phyloP scores from a whole-genome alignment of 441 rosid species.

The Melastoma candidum region DNA sequence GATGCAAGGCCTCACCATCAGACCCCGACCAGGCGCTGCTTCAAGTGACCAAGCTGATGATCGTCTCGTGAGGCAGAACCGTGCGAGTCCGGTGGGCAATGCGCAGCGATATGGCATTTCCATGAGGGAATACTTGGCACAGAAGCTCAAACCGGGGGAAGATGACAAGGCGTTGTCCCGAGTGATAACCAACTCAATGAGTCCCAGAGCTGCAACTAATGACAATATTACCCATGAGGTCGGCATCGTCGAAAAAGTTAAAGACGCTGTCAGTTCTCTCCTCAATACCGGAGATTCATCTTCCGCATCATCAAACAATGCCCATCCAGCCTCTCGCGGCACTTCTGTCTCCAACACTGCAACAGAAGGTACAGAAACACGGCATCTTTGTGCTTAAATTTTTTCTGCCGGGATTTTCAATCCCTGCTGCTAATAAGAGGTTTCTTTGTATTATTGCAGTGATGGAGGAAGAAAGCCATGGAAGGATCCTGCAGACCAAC shows the following conservation, averaged over 20 bases:
- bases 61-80: not conserved
- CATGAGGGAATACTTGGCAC: slow-evolving; percentile 60
- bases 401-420: not conserved
- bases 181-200: slow-evolving; percentile 56
- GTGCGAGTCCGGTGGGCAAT: slow-evolving; percentile 15
- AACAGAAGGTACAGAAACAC: slow-evolving; percentile 30
- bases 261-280: slow-evolving; percentile 44
- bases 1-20: slow-evolving; percentile 33
- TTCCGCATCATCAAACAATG: not conserved
- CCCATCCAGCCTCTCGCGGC: slow-evolving; percentile 20
- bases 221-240: slow-evolving; percentile 21
- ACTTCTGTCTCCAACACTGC: slow-evolving; percentile 34
- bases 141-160: slow-evolving; percentile 73
- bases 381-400: not conserved
- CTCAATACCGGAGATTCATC: slow-evolving; percentile 25
- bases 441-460: slow-evolving; percentile 22
- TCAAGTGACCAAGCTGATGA: slow-evolving; percentile 9
- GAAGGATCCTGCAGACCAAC: slow-evolving; percentile 62
- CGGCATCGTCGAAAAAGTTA: slow-evolving; percentile 38
- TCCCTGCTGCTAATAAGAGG: not conserved
- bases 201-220: slow-evolving; percentile 28
- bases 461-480: slow-evolving; percentile 43
- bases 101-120: slow-evolving; percentile 79
- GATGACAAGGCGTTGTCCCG: slow-evolving; percentile 73
- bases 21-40: slow-evolving; percentile 11